These are phyloP conservation scores for Gonium pectorale DNA, from an alignment of 139 green algal genomes.

Conservation along the genomic window DNA sequence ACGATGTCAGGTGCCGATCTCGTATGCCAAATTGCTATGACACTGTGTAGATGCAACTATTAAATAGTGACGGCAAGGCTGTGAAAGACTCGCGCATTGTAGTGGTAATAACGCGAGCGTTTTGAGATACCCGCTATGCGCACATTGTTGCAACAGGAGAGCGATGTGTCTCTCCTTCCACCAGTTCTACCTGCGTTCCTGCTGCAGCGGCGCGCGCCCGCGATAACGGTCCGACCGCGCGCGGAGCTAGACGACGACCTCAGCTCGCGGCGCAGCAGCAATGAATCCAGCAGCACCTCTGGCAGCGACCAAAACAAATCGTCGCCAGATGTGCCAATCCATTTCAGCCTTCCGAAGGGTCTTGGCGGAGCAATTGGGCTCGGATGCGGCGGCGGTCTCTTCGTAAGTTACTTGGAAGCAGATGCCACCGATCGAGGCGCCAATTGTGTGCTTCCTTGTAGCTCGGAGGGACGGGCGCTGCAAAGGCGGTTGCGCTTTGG, in stretches of 20 bases:
- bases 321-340: background rate
- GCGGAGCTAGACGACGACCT: conserved; percentile 25
- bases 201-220: background rate
- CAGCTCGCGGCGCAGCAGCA: conserved; percentile 6
- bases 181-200: conserved; percentile 19
- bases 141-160: background rate
- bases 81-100: no score
- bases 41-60: no score
- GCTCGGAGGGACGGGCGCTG: conserved; percentile 22
- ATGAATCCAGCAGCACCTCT: conserved; percentile 20
- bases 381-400: conserved; percentile 40
- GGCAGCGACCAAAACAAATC: background rate
- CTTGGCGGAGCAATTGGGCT: conserved; percentile 14
- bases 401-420: conserved; percentile 15
- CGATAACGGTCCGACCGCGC: conserved; percentile 18
- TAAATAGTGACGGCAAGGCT: no score
- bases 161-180: conserved; percentile 21
- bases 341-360: background rate
- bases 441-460: background rate
- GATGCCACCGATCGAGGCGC: background rate
- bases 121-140: conserved; percentile 4
- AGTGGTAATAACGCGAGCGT: no score
- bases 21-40: no score
- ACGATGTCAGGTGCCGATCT: no score
- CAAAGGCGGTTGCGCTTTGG: conserved; percentile 47